Evolutionary conservation across 2,329 filamentous ascomycete genomes (phyloP), one percentile per base, ranked within the genome.

Genomic region (Diaporthe citriasiana): DNA sequence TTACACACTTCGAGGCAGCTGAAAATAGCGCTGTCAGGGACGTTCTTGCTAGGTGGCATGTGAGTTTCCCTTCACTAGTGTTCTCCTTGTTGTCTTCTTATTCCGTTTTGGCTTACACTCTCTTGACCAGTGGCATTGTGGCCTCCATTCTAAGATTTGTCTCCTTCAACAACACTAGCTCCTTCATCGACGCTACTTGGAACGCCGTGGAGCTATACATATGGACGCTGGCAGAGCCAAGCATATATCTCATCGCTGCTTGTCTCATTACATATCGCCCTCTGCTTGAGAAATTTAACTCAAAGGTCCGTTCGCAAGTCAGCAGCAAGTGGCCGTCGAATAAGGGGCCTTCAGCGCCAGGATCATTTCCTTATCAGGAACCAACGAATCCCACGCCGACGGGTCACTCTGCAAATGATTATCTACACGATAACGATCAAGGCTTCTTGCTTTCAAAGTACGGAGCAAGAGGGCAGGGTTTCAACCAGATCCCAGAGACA

Each of bases 111-210:
- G 35, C 35, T 63, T 33, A 72, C 38, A 12, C 30, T 40, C 22
- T 2, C 1, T 7, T 4, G 1, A 78, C 79, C 38, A 81, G 80
- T 33, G 80, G 79, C n/a, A 77, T 82, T 1, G 60, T 81, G 22
- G 73, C 79, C 12, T 80, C 80, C 1, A 78, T 82, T 9, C 40
- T 82, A 7, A 79, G 80, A 12, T 81, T 82, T 33, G 35, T 73
- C 2, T 69, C 75, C 4, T 81, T 80, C 47, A 73, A 73, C 19
- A 76, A 76, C 25, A 77, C 73, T 22, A 74, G 76, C 55, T 76
- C 76, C 0, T 77, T 76, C 70, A 60, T 63, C 12, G 80, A 81
- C 50, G 38, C 73, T 6, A 78, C 78, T 2, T 80, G 71, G 56
- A 59, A 73, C 25, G 75, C 73, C 3, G 72, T 74, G 0, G 72